Conservation (phyloP, 805 yeast species). For the Myxozyma geophila region DNA sequence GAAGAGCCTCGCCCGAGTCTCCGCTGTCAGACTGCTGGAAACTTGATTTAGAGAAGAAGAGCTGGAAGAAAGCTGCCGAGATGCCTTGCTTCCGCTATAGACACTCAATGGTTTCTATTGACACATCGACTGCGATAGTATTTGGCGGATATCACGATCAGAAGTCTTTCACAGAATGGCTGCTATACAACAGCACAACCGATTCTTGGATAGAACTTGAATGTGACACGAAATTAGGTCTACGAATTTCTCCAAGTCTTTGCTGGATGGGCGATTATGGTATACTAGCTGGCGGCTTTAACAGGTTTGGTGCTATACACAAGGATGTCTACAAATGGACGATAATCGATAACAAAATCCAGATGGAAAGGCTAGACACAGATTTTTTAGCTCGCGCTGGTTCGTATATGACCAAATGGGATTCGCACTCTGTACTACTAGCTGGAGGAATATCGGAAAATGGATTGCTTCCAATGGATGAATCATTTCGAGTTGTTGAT, state of each 20-base stretch:
- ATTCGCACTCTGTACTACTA: constrained; percentile 49
- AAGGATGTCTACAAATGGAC: constrained; percentile 35
- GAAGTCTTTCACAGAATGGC: constrained; percentile 18
- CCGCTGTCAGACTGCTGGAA: constrained; percentile 54
- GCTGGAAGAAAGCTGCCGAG: constrained; percentile 51
- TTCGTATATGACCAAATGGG: constrained; percentile 46
- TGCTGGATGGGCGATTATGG: constrained; percentile 43
- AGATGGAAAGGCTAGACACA: constrained; percentile 39
- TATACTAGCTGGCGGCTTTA: constrained; percentile 56
- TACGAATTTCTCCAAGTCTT: constrained; percentile 47
- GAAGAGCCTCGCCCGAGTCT: constrained; percentile 64
- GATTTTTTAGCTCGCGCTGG: constrained; percentile 29
- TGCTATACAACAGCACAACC: constrained; percentile 17
- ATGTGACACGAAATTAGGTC: constrained; percentile 37
- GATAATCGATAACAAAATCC: constrained; percentile 35
- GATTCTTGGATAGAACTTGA: constrained; percentile 38
- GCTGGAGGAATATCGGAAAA: constrained; percentile 36
- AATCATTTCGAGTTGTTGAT: constrained; percentile 16
- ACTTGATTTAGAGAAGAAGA: constrained; percentile 33
- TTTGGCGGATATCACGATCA: constrained; percentile 51
- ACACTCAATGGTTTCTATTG: constrained; percentile 51
- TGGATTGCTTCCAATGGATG: constrained; percentile 20
- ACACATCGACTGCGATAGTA: constrained; percentile 47
- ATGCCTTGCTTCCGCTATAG: constrained; percentile 57
- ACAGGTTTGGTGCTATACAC: constrained; percentile 22